A percentile compares a stretch with the other conserved stretches of the same genome.
phyloP scores from a whole-genome alignment of 2,329 filamentous ascomycete genomes.

The Calonectria honghensis region DNA sequence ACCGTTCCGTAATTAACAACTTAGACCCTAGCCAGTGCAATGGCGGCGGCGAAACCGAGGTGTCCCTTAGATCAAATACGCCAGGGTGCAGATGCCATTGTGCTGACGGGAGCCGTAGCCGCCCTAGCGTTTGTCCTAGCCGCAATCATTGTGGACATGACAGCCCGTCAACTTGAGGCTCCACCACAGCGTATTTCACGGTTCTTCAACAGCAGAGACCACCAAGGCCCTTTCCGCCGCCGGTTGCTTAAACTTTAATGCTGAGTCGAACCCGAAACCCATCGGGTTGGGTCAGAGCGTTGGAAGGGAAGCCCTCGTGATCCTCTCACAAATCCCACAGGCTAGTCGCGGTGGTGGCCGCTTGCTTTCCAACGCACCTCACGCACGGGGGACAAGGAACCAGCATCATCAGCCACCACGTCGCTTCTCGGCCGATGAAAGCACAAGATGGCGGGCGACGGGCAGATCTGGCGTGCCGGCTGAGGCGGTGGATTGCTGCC shows the following conservation, averaged over 20 bases:
- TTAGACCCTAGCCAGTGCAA: slow-evolving; percentile 35
- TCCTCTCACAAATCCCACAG: slow-evolving; percentile 43
- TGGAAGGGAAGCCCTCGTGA: slow-evolving; percentile 50
- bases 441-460: slow-evolving; percentile 23
- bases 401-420: not conserved
- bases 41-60: slow-evolving; percentile 48
- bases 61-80: slow-evolving; percentile 49
- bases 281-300: slow-evolving; percentile 55
- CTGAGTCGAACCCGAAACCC: slow-evolving; percentile 50
- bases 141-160: slow-evolving; percentile 51
- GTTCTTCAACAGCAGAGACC: slow-evolving; percentile 38
- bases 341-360: slow-evolving; percentile 52
- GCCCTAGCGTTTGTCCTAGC: slow-evolving; percentile 54
- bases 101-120: slow-evolving; percentile 55
- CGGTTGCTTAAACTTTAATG: slow-evolving; percentile 52
- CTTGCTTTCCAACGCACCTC: slow-evolving; percentile 52
- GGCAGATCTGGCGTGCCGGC: slow-evolving; percentile 25
- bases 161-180: slow-evolving; percentile 51
- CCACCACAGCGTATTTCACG: slow-evolving; percentile 46
- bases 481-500: slow-evolving; percentile 17
- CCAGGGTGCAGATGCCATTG: slow-evolving; percentile 52
- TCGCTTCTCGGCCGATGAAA: slow-evolving; percentile 31
- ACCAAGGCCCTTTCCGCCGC: slow-evolving; percentile 26
- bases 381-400: slow-evolving; percentile 23
- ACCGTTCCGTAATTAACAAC: slow-evolving; percentile 46